A percentile compares a stretch with the other conserved stretches of the same genome.
Evolutionary conservation across 2,329 filamentous ascomycete genomes (phyloP).

Genomic region (Penicillium brasilianum): DNA sequence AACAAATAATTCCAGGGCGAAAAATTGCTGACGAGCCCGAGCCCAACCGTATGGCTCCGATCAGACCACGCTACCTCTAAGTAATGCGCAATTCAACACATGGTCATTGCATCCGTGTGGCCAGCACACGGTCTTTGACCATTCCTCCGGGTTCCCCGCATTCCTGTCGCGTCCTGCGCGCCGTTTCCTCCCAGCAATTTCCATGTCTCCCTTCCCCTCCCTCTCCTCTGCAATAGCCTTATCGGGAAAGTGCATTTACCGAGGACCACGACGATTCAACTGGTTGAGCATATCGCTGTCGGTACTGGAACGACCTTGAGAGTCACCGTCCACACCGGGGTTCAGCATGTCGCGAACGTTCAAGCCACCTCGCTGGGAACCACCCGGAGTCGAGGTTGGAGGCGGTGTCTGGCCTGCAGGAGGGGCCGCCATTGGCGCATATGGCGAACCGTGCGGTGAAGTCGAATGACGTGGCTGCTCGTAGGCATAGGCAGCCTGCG

Average conservation of each 20-base stretch:
- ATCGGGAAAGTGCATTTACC: conserved; percentile 12
- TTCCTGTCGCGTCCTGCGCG: conserved; percentile 17
- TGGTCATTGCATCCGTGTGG: conserved; percentile 30
- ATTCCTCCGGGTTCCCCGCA: conserved; percentile 21
- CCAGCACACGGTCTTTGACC: conserved; percentile 30
- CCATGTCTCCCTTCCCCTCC: no score
- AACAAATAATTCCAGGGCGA: conserved; percentile 6
- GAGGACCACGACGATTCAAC: conserved; percentile 46
- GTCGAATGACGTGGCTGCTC: conserved; percentile 48
- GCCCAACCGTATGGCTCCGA: conserved; percentile 21
- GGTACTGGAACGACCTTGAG: conserved; percentile 49
- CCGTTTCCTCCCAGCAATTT: neutral
- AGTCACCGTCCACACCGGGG: conserved; percentile 39
- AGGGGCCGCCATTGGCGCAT: conserved; percentile 42
- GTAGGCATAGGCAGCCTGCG: conserved; percentile 51
- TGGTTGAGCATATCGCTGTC: conserved; percentile 58
- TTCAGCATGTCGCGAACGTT: conserved; percentile 57
- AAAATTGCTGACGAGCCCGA: conserved; percentile 3
- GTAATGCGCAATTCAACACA: conserved; percentile 23
- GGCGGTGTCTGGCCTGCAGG: conserved; percentile 42
- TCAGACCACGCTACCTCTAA: conserved; percentile 16
- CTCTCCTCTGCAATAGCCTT: neutral
- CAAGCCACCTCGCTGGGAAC: conserved; percentile 47
- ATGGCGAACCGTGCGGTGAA: conserved; percentile 51
- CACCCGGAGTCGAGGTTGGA: conserved; percentile 43